Evolutionary conservation across 192 early-diverging fungal species (phyloP).

Genomic region (Diversispora epigaea): DNA sequence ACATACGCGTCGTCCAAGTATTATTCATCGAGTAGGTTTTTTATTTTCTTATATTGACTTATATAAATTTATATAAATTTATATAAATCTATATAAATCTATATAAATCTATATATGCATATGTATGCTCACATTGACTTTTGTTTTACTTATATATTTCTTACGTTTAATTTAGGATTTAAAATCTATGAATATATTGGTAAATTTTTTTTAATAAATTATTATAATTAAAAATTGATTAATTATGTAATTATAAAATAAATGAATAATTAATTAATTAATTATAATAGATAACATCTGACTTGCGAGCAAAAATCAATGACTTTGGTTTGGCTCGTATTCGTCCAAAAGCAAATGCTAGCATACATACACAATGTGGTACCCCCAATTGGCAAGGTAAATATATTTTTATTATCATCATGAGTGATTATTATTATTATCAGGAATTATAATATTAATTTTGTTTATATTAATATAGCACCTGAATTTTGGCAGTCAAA

Average conservation of each 20-base stretch:
- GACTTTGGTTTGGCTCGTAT: slow-evolving; percentile 81
- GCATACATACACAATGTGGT: slow-evolving; percentile 74
- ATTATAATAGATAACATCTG: slow-evolving; percentile 45
- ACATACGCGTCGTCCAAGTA: slow-evolving; percentile 68
- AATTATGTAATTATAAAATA: too few species aligned
- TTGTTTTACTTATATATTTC: neutral
- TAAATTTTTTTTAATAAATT: slow-evolving; percentile 23
- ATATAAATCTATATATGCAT: too few species aligned
- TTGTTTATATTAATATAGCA: slow-evolving; percentile 40
- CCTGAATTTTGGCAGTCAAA: slow-evolving; percentile 73
- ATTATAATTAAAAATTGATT: neutral
- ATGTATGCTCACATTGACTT: neutral
- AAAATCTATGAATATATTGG: slow-evolving; percentile 76
- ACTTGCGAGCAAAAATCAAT: slow-evolving; percentile 74
- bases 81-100: too few species aligned
- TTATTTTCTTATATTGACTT: too few species aligned
- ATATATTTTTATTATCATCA: neutral
- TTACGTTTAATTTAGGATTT: slow-evolving; percentile 48
- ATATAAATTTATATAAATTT: too few species aligned
- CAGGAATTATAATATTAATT: neutral
- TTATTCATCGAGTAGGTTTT: slow-evolving; percentile 67
- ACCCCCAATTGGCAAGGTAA: slow-evolving; percentile 76
- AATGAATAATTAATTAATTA: too few species aligned
- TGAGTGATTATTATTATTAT: neutral
- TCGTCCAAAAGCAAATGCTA: slow-evolving; percentile 63